A percentile compares a stretch with the other conserved stretches of the same genome.
phyloP scores from a whole-genome alignment of 805 yeast species.

The Myxozyma mucilagina region DNA sequence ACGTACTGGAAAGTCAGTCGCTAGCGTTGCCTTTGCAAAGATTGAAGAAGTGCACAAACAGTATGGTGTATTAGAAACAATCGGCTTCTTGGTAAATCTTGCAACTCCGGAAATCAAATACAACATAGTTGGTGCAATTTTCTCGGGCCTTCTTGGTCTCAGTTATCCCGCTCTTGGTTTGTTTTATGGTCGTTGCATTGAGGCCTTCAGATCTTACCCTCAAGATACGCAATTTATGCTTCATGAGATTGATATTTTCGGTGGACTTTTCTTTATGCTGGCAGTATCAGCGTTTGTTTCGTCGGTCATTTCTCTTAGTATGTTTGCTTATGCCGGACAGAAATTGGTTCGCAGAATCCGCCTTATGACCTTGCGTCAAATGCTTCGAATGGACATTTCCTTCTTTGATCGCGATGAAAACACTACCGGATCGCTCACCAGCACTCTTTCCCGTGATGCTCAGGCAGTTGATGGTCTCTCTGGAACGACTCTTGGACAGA shows the following conservation, averaged over 20 bases:
- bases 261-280: slow-evolving; percentile 32
- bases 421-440: slow-evolving; percentile 36
- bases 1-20: slow-evolving; percentile 11
- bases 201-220: slow-evolving; percentile 29
- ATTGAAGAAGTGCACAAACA: slow-evolving; percentile 2
- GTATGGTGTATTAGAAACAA: slow-evolving; percentile 18
- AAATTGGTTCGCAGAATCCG: slow-evolving; percentile 36
- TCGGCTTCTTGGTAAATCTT: slow-evolving; percentile 19
- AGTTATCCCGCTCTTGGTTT: slow-evolving; percentile 29
- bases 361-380: slow-evolving; percentile 32
- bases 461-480: slow-evolving; percentile 38
- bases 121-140: slow-evolving; percentile 25
- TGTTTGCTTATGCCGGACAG: slow-evolving; percentile 32
- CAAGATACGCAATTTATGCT: slow-evolving; percentile 26
- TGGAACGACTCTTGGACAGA: slow-evolving; percentile 40
- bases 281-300: slow-evolving; percentile 20
- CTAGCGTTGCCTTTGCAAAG: slow-evolving; percentile 5
- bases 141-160: slow-evolving; percentile 27
- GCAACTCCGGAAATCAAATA: slow-evolving; percentile 16
- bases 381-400: slow-evolving; percentile 37
- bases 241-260: slow-evolving; percentile 24
- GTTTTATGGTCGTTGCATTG: slow-evolving; percentile 31
- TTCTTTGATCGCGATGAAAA: slow-evolving; percentile 38
- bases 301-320: slow-evolving; percentile 22
- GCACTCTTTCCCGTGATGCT: slow-evolving; percentile 37